Conservation (phyloP, 495 filamentous ascomycete species). For the Sordaria brevicollis region DNA sequence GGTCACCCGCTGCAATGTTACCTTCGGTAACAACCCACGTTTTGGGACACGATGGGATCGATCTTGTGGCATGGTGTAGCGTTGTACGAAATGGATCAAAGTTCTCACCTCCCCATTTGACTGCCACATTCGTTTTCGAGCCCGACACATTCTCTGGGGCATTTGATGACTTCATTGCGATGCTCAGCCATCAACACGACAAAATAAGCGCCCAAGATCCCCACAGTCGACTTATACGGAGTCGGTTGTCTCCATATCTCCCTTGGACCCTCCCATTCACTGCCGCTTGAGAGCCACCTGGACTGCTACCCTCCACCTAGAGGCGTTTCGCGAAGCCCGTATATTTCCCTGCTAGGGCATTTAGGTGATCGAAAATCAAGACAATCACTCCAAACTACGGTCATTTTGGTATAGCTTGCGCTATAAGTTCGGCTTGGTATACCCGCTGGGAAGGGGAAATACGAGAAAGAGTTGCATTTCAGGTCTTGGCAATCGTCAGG, state of each 20-base stretch:
- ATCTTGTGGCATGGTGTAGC: neutral
- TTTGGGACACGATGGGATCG: neutral
- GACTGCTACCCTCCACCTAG: neutral
- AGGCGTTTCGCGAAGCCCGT: neutral
- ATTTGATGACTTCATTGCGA: neutral
- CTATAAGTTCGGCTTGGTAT: neutral
- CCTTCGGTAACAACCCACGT: neutral
- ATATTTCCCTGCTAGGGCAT: neutral
- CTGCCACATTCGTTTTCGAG: neutral
- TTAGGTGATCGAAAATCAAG: neutral
- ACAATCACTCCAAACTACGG: neutral
- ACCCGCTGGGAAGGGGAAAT: neutral
- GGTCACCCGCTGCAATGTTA: neutral
- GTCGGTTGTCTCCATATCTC: neutral
- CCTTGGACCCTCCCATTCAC: neutral
- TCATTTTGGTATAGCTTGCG: neutral
- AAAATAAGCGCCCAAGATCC: neutral
- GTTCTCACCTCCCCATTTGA: neutral
- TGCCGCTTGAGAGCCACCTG: neutral
- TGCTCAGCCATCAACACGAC: neutral
- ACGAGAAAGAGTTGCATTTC: neutral
- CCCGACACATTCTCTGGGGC: neutral
- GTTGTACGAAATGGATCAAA: neutral
- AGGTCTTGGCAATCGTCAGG: neutral
- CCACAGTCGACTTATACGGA: neutral